phyloP scores from a whole-genome alignment of 352 stramenopile species.

The Elongisporangium prolatum region DNA sequence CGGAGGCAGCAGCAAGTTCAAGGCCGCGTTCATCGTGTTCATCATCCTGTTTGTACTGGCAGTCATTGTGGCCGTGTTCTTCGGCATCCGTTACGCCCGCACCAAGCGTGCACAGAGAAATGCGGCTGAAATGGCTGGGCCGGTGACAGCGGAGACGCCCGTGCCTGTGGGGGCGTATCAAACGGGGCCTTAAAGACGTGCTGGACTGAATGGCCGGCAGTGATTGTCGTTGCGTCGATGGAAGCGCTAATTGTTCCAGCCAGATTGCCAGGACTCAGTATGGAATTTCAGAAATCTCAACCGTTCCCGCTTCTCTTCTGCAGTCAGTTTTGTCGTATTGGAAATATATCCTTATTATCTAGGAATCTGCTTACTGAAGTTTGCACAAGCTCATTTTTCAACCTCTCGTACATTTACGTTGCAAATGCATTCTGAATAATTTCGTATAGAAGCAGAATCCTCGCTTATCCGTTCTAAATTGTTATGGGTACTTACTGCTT shows the following conservation, averaged over 20 bases:
- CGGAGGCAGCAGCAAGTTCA: constrained; percentile 15
- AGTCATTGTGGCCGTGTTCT: constrained; percentile 14
- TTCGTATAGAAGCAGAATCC: background rate
- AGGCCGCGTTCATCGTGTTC: constrained; percentile 41
- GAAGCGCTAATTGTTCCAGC: background rate
- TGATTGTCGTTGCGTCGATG: constrained; percentile 7
- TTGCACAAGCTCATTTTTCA: background rate
- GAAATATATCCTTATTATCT: background rate
- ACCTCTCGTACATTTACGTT: background rate
- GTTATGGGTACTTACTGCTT: no score
- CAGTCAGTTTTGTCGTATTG: background rate
- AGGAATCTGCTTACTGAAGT: background rate
- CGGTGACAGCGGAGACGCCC: background rate
- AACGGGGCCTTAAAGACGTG: background rate
- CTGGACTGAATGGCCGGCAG: background rate
- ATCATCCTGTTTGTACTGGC: constrained; percentile 30
- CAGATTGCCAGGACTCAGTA: background rate
- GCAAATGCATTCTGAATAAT: background rate
- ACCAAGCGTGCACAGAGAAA: constrained; percentile 6
- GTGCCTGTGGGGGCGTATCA: background rate
- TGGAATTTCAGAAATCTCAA: background rate
- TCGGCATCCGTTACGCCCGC: constrained; percentile 21
- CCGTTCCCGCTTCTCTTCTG: background rate
- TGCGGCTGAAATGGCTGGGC: background rate
- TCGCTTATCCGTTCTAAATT: background rate